These are phyloP conservation scores for Medicago ruthenica DNA, from an alignment of 306 rosid species.

Conservation along the genomic window DNA sequence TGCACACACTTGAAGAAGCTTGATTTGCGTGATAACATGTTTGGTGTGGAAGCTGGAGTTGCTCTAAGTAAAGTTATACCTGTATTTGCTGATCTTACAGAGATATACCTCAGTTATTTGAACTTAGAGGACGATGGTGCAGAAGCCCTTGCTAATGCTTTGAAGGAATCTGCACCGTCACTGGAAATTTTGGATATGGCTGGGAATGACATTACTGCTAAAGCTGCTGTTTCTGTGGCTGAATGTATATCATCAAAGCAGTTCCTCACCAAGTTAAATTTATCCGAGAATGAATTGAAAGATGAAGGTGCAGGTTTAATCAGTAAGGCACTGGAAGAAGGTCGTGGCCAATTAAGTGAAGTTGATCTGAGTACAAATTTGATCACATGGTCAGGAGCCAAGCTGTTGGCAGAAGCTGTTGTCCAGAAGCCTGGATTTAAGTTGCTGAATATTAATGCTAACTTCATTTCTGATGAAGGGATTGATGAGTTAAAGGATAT, in stretches of 20 bases:
- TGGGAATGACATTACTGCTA: constrained; percentile 80
- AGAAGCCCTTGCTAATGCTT: constrained; percentile 69
- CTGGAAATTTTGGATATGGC: constrained; percentile 81
- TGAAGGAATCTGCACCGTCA: constrained; percentile 74
- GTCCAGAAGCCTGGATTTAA: constrained; percentile 75
- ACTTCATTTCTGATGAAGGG: constrained; percentile 85
- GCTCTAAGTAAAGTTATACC: constrained; percentile 72
- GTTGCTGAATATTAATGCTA: constrained; percentile 68
- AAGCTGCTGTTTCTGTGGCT: constrained; percentile 67
- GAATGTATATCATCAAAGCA: constrained; percentile 72
- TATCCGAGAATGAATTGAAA: constrained; percentile 83
- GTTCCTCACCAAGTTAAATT: constrained; percentile 64
- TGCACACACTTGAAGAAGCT: constrained; percentile 76
- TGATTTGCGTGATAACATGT: constrained; percentile 91
- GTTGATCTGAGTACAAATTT: constrained; percentile 74
- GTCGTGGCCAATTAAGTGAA: constrained; percentile 70
- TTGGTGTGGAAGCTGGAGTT: constrained; percentile 85
- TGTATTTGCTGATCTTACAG: constrained; percentile 64
- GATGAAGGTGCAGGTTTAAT: constrained; percentile 85
- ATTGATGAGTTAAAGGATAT: constrained; percentile 64
- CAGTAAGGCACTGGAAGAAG: constrained; percentile 68
- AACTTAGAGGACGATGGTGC: constrained; percentile 88
- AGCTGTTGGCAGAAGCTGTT: constrained; percentile 74
- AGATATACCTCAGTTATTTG: constrained; percentile 77
- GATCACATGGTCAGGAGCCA: constrained; percentile 82